A percentile compares a stretch with the other conserved stretches of the same genome.
These are phyloP conservation scores for Sisymbrium irio DNA, from an alignment of 345 rosid species.

Conservation along the genomic window DNA sequence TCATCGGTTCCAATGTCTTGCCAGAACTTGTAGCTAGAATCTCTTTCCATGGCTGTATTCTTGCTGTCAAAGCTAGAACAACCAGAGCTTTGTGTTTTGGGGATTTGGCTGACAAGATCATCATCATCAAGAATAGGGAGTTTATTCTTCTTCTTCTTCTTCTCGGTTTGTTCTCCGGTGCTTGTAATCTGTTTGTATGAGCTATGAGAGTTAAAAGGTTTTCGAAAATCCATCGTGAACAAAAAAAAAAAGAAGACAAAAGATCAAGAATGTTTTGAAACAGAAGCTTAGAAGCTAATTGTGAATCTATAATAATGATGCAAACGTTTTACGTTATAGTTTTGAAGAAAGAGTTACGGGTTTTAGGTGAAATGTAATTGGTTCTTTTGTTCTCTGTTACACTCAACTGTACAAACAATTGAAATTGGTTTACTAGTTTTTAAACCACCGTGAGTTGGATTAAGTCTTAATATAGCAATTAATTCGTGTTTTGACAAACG, in stretches of 20 bases:
- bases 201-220: slow-evolving; percentile 49
- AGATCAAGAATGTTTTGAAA: not conserved
- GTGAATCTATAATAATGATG: not conserved
- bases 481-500: slow-evolving; percentile 24
- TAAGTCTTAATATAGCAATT: slow-evolving; percentile 31
- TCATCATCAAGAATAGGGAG: slow-evolving; percentile 8
- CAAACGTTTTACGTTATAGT: slow-evolving; percentile 16
- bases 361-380: slow-evolving; percentile 8
- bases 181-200: slow-evolving; percentile 40
- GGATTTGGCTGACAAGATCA: not conserved
- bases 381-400: slow-evolving; percentile 16
- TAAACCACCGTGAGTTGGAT: slow-evolving; percentile 29
- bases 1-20: slow-evolving; percentile 18
- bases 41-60: not conserved
- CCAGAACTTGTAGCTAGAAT: slow-evolving; percentile 25
- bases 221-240: slow-evolving; percentile 33
- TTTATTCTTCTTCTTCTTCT: slow-evolving; percentile 37
- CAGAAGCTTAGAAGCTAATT: slow-evolving; percentile 11
- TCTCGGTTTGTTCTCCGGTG: not conserved
- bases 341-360: slow-evolving; percentile 19
- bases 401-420: slow-evolving; percentile 32
- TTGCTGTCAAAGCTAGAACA: slow-evolving; percentile 5
- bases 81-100: not conserved
- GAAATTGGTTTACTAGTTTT: slow-evolving; percentile 18
- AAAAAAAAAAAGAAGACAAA: not conserved